Percentiles rank a stretch among this genome's conserved stretches.
Conservation (phyloP, 805 yeast genomes). For the Starmerella cellae region DNA sequence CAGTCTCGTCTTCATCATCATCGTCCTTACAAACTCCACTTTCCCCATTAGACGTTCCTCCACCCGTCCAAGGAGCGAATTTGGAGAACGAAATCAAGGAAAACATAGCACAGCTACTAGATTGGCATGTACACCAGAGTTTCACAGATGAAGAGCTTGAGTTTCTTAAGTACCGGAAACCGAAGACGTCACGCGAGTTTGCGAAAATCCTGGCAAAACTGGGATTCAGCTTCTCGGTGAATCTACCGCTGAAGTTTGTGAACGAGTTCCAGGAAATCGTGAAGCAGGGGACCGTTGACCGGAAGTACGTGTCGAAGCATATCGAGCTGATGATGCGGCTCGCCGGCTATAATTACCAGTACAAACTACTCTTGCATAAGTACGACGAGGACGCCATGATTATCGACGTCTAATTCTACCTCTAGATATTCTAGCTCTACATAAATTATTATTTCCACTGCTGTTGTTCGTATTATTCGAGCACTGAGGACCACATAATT, state of each 20-base stretch:
- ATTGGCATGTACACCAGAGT: conserved; percentile 10
- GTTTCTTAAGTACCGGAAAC: conserved; percentile 3
- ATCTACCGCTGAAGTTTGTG: background rate
- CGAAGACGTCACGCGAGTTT: background rate
- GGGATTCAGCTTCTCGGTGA: background rate
- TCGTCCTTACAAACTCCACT: background rate
- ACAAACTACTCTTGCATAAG: background rate
- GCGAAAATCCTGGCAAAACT: conserved; percentile 2
- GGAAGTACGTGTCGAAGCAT: conserved; percentile 1
- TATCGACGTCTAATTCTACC: too few species aligned
- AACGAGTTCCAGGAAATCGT: background rate
- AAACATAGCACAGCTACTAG: conserved; percentile 4
- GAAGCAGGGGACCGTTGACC: background rate
- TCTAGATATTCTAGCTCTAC: too few species aligned
- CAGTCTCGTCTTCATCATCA: background rate
- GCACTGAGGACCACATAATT: too few species aligned
- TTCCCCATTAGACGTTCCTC: background rate
- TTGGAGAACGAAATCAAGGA: background rate
- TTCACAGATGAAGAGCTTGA: conserved; percentile 6
- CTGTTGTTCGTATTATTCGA: too few species aligned
- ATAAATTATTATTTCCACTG: too few species aligned
- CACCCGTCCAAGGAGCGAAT: conserved; percentile 1
- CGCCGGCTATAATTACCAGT: background rate
- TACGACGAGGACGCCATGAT: conserved; percentile 1
- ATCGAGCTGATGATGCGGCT: conserved; percentile 3